These are phyloP conservation scores for Aspergillus clavatus DNA, from an alignment of 2,329 filamentous ascomycete genomes.

Conservation along the genomic window DNA sequence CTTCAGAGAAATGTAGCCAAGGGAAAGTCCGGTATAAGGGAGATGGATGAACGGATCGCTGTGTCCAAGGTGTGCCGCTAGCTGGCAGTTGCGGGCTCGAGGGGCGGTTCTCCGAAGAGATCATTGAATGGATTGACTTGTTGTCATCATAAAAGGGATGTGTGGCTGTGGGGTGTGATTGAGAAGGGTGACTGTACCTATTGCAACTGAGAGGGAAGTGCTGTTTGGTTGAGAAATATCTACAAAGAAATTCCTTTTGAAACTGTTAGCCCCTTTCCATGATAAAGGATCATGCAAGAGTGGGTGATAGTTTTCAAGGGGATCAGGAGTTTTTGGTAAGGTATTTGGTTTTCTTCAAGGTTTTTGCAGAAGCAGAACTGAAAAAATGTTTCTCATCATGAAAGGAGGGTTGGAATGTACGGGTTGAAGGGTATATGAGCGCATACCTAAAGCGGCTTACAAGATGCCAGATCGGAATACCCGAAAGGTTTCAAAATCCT, in stretches of 20 bases:
- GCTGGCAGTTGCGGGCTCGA: constrained; percentile 25
- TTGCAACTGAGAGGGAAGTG: constrained; percentile 2
- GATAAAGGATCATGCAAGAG: constrained; percentile 13
- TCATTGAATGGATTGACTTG: constrained; percentile 62
- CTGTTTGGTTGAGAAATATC: background rate
- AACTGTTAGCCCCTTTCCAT: constrained; percentile 10
- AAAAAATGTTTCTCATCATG: constrained; percentile 50
- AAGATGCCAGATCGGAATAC: background rate
- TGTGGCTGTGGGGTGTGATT: constrained; percentile 5
- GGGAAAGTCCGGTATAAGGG: constrained; percentile 43
- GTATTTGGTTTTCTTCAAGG: constrained; percentile 55
- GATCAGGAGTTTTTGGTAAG: constrained; percentile 54
- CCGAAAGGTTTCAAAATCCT: constrained; percentile 2
- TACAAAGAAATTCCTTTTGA: constrained; percentile 5
- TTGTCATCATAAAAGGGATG: constrained; percentile 51
- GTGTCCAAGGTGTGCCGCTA: constrained; percentile 15
- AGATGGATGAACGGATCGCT: constrained; percentile 30
- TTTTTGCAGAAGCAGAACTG: constrained; percentile 61
- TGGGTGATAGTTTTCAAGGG: constrained; percentile 7
- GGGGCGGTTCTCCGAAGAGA: constrained; percentile 38
- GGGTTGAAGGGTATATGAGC: constrained; percentile 1
- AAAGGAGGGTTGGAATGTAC: constrained; percentile 11
- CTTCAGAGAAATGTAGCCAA: constrained; percentile 13
- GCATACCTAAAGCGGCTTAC: constrained; percentile 13
- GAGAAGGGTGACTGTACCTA: constrained; percentile 22